Conservation (phyloP, 140 eudicot genomes). For the Flaveria floridana region DNA sequence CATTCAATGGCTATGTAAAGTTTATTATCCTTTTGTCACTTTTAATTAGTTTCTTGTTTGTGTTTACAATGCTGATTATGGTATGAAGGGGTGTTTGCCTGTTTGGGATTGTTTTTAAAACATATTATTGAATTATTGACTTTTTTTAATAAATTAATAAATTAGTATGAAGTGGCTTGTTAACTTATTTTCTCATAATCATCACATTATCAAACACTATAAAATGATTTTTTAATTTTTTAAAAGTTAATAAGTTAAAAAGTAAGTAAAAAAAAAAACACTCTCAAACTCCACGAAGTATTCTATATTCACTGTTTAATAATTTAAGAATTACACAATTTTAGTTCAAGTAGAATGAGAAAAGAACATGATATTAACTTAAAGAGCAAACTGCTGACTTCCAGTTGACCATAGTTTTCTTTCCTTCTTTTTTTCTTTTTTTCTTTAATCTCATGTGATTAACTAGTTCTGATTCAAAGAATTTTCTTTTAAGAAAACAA, state of each 20-base stretch:
- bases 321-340: neutral
- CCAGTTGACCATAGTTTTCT: neutral
- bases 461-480: slow-evolving; percentile 4
- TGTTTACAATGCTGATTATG: neutral
- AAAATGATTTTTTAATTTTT: too few species aligned
- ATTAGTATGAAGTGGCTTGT: too few species aligned
- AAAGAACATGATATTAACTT: neutral
- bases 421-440: neutral
- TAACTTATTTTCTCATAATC: too few species aligned
- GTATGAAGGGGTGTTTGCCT: too few species aligned
- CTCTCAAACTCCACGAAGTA: too few species aligned
- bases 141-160: too few species aligned
- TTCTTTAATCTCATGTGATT: neutral
- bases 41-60: slow-evolving; percentile 6
- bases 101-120: too few species aligned
- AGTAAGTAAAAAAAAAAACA: too few species aligned
- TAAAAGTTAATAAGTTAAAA: too few species aligned
- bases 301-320: neutral
- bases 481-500: neutral
- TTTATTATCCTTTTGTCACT: slow-evolving; percentile 9
- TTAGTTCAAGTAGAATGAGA: neutral
- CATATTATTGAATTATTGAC: too few species aligned
- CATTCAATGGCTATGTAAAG: slow-evolving; percentile 68
- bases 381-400: neutral
- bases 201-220: too few species aligned